Evolutionary conservation across 140 eudicot genomes (phyloP).

Genomic region (Ambrosia hybrid): DNA sequence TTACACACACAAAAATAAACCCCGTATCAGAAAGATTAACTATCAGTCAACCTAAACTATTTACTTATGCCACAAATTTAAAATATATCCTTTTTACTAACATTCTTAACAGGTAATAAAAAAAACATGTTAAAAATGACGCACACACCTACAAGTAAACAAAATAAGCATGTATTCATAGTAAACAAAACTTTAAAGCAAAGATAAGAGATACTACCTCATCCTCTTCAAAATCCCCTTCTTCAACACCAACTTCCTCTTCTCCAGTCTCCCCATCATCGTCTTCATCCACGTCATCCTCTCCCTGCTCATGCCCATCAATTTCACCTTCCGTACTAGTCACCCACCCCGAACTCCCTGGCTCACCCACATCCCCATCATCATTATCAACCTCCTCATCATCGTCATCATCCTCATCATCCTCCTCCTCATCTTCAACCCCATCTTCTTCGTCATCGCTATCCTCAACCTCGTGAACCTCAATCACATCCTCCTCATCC

Average conservation of each 20-base stretch:
- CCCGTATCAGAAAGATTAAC: neutral
- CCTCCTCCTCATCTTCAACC: constrained; percentile 54
- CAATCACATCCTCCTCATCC: constrained; percentile 80
- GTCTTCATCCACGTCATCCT: constrained; percentile 92
- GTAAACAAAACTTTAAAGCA: neutral
- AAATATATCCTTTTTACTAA: neutral
- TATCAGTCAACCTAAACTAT: neutral
- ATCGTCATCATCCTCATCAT: constrained; percentile 68
- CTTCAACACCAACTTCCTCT: constrained; percentile 75
- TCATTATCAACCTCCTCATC: constrained; percentile 85
- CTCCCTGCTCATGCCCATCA: constrained; percentile 98
- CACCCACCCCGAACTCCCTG: constrained; percentile 64
- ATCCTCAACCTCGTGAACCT: constrained; percentile 78
- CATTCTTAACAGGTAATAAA: too few relatives aligned
- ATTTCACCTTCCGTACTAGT: constrained; percentile 88
- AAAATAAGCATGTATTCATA: neutral
- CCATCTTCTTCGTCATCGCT: constrained; percentile 78
- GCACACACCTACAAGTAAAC: neutral
- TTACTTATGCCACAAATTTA: neutral
- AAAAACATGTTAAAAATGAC: neutral
- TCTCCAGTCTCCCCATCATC: constrained; percentile 97
- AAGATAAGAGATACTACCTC: constrained; percentile 57
- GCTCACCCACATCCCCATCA: constrained; percentile 62
- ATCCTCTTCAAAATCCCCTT: constrained; percentile 69
- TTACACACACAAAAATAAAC: neutral